Base-by-base conservation (phyloP, 1,284 basidiomycete genomes). In the Meripilus lineatus region DNA sequence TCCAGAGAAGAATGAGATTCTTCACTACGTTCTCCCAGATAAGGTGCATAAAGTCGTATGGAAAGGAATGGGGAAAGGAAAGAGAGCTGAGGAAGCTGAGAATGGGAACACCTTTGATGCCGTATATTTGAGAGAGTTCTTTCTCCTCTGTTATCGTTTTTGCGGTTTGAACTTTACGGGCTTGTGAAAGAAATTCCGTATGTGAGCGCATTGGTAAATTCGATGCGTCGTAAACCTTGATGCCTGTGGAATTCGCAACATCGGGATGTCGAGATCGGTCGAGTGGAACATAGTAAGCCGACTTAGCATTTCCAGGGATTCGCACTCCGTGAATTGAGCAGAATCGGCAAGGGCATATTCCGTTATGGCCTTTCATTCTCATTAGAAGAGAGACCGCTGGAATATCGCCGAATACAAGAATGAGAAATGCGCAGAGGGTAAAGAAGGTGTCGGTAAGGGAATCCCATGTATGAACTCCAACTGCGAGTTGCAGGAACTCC, bases 291-390 rank as follows among this genome's bases (percentile, higher is more conserved):
- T n/a, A 75, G 40, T 63, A 58, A 0, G 62, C 53, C 0, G 42
- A 59, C 0, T 13, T 25, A 3, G 32, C 33, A 14, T 30, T 17
- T 8, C 50, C 39, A 0, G 63, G 66, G 17, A 56, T 49, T 1
- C 55, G 52, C 1, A 74, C 18, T 8, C 63, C 70, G 6, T 37
- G 46, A 8, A 74, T 73, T 1, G 57, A 52, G 53, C 72, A 77
- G 51, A 66, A 65, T 2, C 65, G 64, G 49, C 73, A 76, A 0
- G 74, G 72, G 1, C 28, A 57, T 17, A 59, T 32, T 0, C 62
- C 67, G 45, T 75, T 75, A 39, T 72, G 69, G 0, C 73, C 72
- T 47, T 73, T 74, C 62, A 74, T 70, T 1, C 57, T 46, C 64
- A 74, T 65, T 14, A 38, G n/a, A 14, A 21, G 15, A 11, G 15